phyloP scores from a whole-genome alignment of 805 yeast genomes.

The Candida multigemmis region DNA sequence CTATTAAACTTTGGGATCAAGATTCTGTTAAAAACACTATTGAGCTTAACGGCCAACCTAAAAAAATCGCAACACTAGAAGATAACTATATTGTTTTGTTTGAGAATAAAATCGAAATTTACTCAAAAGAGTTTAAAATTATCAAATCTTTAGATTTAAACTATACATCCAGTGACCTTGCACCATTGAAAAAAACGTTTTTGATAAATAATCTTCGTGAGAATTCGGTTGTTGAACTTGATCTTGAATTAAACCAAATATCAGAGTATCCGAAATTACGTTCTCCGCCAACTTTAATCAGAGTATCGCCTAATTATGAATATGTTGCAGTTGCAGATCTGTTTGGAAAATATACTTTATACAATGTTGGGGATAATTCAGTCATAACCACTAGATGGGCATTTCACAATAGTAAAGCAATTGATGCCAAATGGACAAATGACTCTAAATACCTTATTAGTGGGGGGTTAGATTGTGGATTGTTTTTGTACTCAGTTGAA shows the following conservation, averaged over 20 bases:
- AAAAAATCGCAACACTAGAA: conserved; percentile 17
- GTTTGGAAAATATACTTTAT: conserved; percentile 79
- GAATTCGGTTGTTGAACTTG: conserved; percentile 20
- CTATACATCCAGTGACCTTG: conserved; percentile 16
- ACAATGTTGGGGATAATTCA: conserved; percentile 41
- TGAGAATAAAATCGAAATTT: conserved; percentile 20
- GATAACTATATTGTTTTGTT: conserved; percentile 19
- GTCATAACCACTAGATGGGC: conserved; percentile 88
- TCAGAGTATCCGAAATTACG: conserved; percentile 37
- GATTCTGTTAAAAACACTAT: conserved; percentile 5
- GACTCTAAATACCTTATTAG: conserved; percentile 68
- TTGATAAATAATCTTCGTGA: conserved; percentile 20
- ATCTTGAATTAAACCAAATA: conserved; percentile 38
- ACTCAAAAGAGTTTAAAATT: conserved; percentile 5
- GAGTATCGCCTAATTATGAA: conserved; percentile 62
- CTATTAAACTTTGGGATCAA: conserved; percentile 35
- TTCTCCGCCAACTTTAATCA: conserved; percentile 52
- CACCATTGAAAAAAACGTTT: conserved; percentile 12
- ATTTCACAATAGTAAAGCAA: conserved; percentile 81
- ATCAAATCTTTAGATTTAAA: conserved; percentile 10
- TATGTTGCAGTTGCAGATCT: conserved; percentile 79
- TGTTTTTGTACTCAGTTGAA: conserved; percentile 71
- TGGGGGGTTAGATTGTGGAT: conserved; percentile 76
- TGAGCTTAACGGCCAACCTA: conserved; percentile 25
- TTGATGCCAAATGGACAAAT: conserved; percentile 68